Evolutionary conservation across 345 rosid species (phyloP).

Genomic region (Lumnitzera littorea): DNA sequence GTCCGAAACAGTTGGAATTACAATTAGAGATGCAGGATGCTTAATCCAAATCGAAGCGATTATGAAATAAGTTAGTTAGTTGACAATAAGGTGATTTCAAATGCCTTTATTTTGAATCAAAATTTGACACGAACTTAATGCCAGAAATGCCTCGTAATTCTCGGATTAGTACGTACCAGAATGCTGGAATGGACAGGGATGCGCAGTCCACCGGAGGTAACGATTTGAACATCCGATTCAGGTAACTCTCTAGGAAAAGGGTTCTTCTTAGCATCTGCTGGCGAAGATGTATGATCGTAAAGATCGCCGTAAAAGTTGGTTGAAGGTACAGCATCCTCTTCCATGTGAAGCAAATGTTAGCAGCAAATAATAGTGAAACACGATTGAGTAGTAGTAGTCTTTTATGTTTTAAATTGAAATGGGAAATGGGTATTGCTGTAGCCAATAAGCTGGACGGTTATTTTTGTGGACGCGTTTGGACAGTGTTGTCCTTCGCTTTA

Average conservation of each 20-base stretch:
- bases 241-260: conserved; percentile 19
- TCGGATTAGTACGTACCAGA: conserved; percentile 32
- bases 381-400: not conserved
- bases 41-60: too few species aligned
- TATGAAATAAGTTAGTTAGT: too few species aligned
- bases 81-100: too few species aligned
- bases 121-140: too few species aligned
- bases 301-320: conserved; percentile 10
- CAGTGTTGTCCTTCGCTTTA: too few species aligned
- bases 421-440: not conserved
- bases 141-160: too few species aligned
- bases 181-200: conserved; percentile 60
- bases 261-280: conserved; percentile 7
- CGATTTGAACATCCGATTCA: conserved; percentile 49
- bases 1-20: too few species aligned
- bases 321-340: conserved; percentile 12
- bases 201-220: conserved; percentile 63
- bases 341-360: conserved; percentile 10
- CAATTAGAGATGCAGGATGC: too few species aligned
- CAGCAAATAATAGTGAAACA: not conserved
- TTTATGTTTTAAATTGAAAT: not conserved
- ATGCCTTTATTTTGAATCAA: too few species aligned
- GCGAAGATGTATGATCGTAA: not conserved
- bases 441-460: too few species aligned
- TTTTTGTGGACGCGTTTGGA: too few species aligned